Conservation (phyloP, 2,329 filamentous ascomycete genomes). For the Chrysoporthe austroafricana region DNA sequence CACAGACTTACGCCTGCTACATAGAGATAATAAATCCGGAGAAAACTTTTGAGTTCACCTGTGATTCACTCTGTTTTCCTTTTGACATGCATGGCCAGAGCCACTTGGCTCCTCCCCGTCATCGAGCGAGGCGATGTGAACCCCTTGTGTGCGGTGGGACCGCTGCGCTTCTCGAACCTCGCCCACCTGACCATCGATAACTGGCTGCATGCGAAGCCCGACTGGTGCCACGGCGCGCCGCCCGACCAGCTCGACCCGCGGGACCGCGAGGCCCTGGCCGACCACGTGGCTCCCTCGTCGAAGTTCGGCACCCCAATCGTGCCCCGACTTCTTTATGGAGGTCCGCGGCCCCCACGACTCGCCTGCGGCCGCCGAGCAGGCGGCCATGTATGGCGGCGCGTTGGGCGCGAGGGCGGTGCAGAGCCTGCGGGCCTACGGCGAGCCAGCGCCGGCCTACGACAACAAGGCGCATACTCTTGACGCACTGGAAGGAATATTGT, state of each 20-base stretch:
- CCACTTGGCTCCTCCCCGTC: not conserved
- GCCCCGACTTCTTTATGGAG: slow-evolving; percentile 49
- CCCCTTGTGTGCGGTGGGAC: not conserved
- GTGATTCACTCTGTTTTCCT: too few relatives aligned
- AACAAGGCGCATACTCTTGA: slow-evolving; percentile 40
- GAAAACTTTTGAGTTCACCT: too few relatives aligned
- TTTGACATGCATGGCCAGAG: too few relatives aligned
- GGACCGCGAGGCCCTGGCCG: slow-evolving; percentile 34
- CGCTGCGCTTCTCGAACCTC: not conserved
- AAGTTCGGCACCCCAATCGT: slow-evolving; percentile 37
- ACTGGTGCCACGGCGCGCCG: not conserved
- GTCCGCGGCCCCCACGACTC: slow-evolving; percentile 42
- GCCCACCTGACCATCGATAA: not conserved
- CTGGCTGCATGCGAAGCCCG: not conserved
- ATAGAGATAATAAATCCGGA: too few relatives aligned
- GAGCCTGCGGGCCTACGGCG: slow-evolving; percentile 19
- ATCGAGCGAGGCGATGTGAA: not conserved
- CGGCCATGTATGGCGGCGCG: slow-evolving; percentile 42
- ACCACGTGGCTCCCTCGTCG: slow-evolving; percentile 41
- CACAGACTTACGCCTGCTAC: too few relatives aligned
- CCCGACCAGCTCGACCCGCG: not conserved
- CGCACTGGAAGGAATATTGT: too few relatives aligned
- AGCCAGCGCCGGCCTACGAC: slow-evolving; percentile 37
- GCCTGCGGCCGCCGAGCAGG: slow-evolving; percentile 40
- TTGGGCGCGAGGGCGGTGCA: slow-evolving; percentile 43